Evolutionary conservation across 2,329 filamentous ascomycete genomes (phyloP), one percentile per base, ranked within the genome.

Genomic region (Ceratocystis variospora): DNA sequence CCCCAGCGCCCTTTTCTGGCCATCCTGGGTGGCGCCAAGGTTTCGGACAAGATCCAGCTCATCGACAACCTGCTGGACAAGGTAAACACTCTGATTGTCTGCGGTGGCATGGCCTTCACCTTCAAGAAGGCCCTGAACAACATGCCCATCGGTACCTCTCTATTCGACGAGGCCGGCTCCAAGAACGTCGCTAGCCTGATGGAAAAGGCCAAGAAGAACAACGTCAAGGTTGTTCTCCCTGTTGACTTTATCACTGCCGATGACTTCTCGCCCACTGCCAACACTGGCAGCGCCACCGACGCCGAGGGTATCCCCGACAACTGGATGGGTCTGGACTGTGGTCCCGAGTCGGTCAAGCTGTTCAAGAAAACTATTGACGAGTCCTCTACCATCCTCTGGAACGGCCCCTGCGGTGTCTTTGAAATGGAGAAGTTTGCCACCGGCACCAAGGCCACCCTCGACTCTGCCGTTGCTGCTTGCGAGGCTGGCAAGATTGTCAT

Each of bases 11-110:
- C 94, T 69, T 99, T 99, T 89, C 87, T 99, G 65, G 95, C 94
- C 76, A 99, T 99, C 75, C 89, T 99, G 65, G 94, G 94, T 73
- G 94, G 94, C 72, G 91, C 94, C 76, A 99, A 99, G 85, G 91
- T 99, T 72, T 95, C 90, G 57, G 94, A 99, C 84, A 99, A 99
- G 87, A 99, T 99, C 77, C 90, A 96, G 82, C 84, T 99, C 73
- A 97, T 99, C 75, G 92, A 99, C 81, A 99, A 99, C 83, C 83
- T 99, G 71, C 87, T 99, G 71, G 89, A 91, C 79, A 97, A 99
- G 85, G 92, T 99, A 77, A 85, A 99, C 84, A 94, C 87, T 77
- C 84, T 99, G 71, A 88, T 99, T 78, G 88, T 99, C 79, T 96
- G 93, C 77, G 94, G 94, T 75, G 94, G 82, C 73, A 99, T 99